Conservation (phyloP, 2,329 filamentous ascomycete species). For the Penicillium griseofulvum region DNA sequence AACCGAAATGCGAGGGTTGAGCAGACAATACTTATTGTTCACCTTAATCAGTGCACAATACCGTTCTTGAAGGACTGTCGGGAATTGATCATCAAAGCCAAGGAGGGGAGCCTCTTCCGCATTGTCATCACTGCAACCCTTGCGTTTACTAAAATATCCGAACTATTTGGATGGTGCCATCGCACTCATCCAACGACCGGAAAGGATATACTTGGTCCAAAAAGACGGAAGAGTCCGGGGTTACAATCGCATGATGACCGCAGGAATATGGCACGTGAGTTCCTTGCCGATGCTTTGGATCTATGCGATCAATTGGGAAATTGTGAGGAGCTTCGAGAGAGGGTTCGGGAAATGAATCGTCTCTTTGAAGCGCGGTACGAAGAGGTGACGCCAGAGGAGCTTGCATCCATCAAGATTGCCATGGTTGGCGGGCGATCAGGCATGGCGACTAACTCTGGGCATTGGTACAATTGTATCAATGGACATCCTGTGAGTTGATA, state of each 20-base stretch:
- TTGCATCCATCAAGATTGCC: conserved; percentile 10
- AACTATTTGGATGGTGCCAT: background rate
- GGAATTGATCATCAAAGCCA: too few relatives aligned
- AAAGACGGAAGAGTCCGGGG: background rate
- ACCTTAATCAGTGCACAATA: too few relatives aligned
- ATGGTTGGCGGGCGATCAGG: conserved; percentile 10
- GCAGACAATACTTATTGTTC: too few relatives aligned
- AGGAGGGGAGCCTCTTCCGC: too few relatives aligned
- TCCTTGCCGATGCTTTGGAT: background rate
- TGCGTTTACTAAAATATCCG: conserved; percentile 1
- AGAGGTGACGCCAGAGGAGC: conserved; percentile 6
- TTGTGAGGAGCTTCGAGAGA: conserved; percentile 2
- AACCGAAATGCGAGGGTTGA: too few relatives aligned
- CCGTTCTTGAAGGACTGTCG: too few relatives aligned
- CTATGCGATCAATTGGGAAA: conserved; percentile 4
- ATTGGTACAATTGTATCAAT: conserved; percentile 16
- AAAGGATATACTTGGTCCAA: background rate
- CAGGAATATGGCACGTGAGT: background rate
- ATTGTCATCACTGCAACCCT: conserved; percentile 3
- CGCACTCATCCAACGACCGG: background rate
- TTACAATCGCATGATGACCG: background rate
- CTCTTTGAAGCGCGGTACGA: conserved; percentile 7
- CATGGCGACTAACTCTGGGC: conserved; percentile 12
- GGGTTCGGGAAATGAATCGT: conserved; percentile 1
- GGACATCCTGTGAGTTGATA: conserved; percentile 11